phyloP scores from a whole-genome alignment of 1,284 basidiomycete species.

The Abortiporus biennis region DNA sequence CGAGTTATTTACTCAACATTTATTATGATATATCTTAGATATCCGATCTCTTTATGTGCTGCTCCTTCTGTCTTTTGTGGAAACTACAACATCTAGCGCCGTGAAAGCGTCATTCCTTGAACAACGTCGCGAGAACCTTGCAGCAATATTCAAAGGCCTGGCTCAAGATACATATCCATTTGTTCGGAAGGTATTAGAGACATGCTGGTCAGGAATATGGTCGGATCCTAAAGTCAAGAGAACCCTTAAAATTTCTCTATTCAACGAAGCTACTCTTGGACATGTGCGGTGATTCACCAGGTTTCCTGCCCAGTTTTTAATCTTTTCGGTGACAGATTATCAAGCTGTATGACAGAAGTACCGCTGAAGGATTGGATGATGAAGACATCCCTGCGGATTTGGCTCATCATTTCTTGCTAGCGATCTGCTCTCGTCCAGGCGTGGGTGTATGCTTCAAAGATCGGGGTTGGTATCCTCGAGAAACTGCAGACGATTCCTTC shows the following conservation, averaged over 20 bases:
- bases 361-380: constrained; percentile 43
- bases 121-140: constrained; percentile 55
- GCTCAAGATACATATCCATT: constrained; percentile 55
- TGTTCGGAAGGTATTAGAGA: constrained; percentile 52
- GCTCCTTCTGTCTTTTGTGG: constrained; percentile 66
- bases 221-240: constrained; percentile 62
- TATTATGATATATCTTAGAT: constrained; percentile 34
- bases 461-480: constrained; percentile 85
- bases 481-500: constrained; percentile 32
- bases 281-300: constrained; percentile 39
- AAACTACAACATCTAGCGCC: constrained; percentile 35
- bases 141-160: constrained; percentile 64
- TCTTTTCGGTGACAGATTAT: constrained; percentile 39
- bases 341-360: constrained; percentile 60
- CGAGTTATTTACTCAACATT: constrained; percentile 1
- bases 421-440: constrained; percentile 81
- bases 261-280: constrained; percentile 55
- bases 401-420: constrained; percentile 83
- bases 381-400: constrained; percentile 72
- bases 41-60: constrained; percentile 67
- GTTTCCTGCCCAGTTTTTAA: not conserved
- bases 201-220: constrained; percentile 67
- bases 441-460: constrained; percentile 86
- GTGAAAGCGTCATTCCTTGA: constrained; percentile 62
- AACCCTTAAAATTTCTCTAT: constrained; percentile 61